phyloP scores from a whole-genome alignment of 805 yeast genomes.

The Ogataea chonburiensis region DNA sequence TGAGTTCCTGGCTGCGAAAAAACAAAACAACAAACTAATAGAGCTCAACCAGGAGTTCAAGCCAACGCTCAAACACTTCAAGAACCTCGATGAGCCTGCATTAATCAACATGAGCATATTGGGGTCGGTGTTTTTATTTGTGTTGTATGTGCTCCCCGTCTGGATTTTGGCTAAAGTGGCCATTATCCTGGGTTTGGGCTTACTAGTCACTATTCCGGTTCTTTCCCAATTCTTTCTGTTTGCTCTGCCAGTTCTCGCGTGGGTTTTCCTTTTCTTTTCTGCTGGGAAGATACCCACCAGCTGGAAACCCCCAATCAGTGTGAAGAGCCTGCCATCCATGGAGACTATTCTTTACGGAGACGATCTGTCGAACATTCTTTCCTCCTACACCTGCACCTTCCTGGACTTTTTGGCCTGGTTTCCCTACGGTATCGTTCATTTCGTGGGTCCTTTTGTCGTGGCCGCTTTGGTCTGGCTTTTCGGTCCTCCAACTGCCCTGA shows the following conservation, averaged over 20 bases:
- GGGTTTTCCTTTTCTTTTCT: constrained; percentile 81
- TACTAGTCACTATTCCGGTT: constrained; percentile 62
- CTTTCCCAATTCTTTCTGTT: constrained; percentile 81
- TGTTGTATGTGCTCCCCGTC: constrained; percentile 58
- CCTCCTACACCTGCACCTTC: constrained; percentile 61
- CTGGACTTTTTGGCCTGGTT: constrained; percentile 91
- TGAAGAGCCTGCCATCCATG: constrained; percentile 83
- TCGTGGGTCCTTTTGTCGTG: constrained; percentile 80
- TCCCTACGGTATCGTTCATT: constrained; percentile 89
- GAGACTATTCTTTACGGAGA: constrained; percentile 93
- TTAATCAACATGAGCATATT: constrained; percentile 40
- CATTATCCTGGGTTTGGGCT: constrained; percentile 40
- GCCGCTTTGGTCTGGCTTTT: constrained; percentile 76
- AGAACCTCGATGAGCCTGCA: constrained; percentile 35
- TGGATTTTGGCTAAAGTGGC: constrained; percentile 38
- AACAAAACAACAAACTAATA: constrained; percentile 21
- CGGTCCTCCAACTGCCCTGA: constrained; percentile 85
- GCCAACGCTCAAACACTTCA: constrained; percentile 25
- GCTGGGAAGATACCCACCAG: constrained; percentile 69
- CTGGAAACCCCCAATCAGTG: constrained; percentile 86
- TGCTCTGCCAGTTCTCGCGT: constrained; percentile 79
- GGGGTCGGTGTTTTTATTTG: constrained; percentile 53
- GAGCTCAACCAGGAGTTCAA: constrained; percentile 20
- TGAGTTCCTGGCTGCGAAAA: constrained; percentile 20
- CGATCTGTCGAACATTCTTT: constrained; percentile 78